Evolutionary conservation across 1,139 yeast genomes (phyloP).

Genomic region (Suhomyces wounanorum): DNA sequence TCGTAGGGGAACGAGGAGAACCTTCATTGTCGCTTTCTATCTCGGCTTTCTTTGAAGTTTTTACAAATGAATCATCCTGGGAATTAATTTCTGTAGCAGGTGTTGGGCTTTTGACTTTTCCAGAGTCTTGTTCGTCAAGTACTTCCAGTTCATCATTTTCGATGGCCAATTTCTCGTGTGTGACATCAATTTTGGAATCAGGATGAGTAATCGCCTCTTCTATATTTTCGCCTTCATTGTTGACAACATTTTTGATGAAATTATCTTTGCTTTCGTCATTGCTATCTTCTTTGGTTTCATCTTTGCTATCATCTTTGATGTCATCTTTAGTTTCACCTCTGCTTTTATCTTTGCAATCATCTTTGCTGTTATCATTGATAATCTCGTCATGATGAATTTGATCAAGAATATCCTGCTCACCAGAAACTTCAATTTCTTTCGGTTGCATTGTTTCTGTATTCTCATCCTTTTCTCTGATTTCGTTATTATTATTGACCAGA

Average conservation of each 20-base stretch:
- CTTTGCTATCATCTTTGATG: background rate
- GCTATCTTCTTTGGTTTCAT: background rate
- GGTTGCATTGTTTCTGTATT: background rate
- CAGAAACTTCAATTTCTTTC: too few relatives aligned
- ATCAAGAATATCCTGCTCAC: background rate
- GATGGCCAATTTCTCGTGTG: background rate
- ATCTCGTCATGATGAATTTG: background rate
- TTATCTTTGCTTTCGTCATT: too few relatives aligned
- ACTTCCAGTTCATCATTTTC: background rate
- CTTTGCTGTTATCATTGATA: too few relatives aligned
- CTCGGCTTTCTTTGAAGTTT: background rate
- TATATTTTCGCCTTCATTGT: background rate
- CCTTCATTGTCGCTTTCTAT: background rate
- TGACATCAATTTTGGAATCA: background rate
- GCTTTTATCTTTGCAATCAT: too few relatives aligned
- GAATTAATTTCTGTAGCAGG: background rate
- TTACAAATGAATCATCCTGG: background rate
- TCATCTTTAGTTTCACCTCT: too few relatives aligned
- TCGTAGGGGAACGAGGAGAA: background rate
- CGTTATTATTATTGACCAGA: background rate
- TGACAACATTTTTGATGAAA: too few relatives aligned
- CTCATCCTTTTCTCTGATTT: background rate
- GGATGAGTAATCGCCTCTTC: background rate
- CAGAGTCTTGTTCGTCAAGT: background rate
- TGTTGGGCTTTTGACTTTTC: background rate